Evolutionary conservation across 306 rosid genomes (phyloP), one percentile per base, ranked within the genome.

Genomic region (Parietaria judaica): DNA sequence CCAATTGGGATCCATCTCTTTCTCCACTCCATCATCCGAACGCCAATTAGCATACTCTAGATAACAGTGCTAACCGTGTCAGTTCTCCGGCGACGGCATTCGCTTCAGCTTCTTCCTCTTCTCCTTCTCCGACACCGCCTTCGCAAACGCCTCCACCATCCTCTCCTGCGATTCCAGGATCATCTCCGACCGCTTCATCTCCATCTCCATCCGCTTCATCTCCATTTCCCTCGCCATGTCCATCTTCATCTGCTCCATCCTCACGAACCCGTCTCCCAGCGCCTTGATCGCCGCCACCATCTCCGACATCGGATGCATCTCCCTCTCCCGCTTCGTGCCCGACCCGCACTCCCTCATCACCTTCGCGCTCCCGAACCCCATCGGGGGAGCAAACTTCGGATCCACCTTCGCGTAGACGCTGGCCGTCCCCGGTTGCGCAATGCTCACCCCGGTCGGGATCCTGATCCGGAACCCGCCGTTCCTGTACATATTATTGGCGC

Each of bases 151-250:
- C 70, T 94, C 99, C 0, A 94, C 94, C 48, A 94, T 81, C 51
- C 94, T 61, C 23, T 84, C 95, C 68, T 94, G 99, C 0, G 99
- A 94, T n/a, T 88, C 90, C 49, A 94, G 67, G 66, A 94, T 88
- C 97, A 88, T 88, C 81, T 88, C 90, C 0, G 95, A 88, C 36
- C 97, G 81, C 70, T 94, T 94, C 85, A 88, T 86, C 71, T 94
- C 99, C 97, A 88, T 94, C 36, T 94, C 99, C 97, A 88, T 88
- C 61, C 99, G 56, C 86, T 81, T 88, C 0, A 82, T 64, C 45
- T 94, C 99, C 3, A 94, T 84, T 72, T 94, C 95, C 68, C 88
- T 84, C 0, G 97, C 94, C 99, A 88, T 94, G 74, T 94, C 97
- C 88, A 94, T 94, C 82, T 88, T 94, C 94, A 84, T 94, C 74